phyloP scores from a whole-genome alignment of 2,329 filamentous ascomycete species.

The Trichoderma sp. region DNA sequence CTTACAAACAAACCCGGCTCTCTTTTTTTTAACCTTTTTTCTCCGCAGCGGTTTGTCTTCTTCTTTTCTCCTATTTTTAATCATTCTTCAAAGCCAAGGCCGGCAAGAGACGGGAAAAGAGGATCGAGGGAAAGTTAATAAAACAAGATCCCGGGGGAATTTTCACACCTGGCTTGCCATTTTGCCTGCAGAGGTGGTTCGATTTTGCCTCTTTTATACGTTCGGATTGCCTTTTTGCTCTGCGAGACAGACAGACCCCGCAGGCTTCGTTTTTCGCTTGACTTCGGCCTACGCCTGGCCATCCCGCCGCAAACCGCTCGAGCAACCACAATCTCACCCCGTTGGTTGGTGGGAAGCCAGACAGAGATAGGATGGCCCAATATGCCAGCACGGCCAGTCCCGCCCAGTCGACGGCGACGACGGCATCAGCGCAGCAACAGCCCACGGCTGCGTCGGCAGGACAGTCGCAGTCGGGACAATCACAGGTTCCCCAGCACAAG shows the following conservation, averaged over 20 bases:
- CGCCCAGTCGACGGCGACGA: conserved; percentile 22
- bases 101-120: neutral
- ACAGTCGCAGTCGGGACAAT: neutral
- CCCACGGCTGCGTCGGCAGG: conserved; percentile 1
- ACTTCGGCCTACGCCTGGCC: conserved; percentile 27
- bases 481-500: conserved; percentile 47
- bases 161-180: neutral
- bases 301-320: conserved; percentile 38
- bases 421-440: conserved; percentile 22
- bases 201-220: neutral
- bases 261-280: conserved; percentile 11
- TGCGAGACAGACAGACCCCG: conserved; percentile 14
- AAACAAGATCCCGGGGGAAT: neutral
- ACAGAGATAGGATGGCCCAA: conserved; percentile 23
- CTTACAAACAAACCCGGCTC: neutral
- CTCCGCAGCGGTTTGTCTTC: neutral
- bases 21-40: neutral
- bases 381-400: conserved; percentile 24
- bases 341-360: neutral
- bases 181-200: neutral
- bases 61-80: neutral
- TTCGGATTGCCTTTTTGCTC: neutral
- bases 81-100: neutral
- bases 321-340: conserved; percentile 6
- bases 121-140: neutral